Evolutionary conservation across 2,329 filamentous ascomycete species (phyloP).

Genomic region (Aspergillus sojae): DNA sequence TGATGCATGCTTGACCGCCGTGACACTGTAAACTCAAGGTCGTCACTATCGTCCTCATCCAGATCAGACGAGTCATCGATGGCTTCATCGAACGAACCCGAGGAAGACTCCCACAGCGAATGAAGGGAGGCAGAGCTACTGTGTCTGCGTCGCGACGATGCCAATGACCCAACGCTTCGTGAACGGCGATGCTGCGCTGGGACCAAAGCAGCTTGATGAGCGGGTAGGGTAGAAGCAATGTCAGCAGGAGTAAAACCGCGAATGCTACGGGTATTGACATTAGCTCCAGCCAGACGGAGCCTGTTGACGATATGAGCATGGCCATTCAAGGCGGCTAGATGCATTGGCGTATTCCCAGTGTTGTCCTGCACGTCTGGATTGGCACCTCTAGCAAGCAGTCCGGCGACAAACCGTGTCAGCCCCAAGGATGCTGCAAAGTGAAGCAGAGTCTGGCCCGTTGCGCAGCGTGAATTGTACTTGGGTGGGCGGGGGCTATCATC

Average conservation of each 20-base stretch:
- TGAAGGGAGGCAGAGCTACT: constrained; percentile 69
- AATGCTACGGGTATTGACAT: constrained; percentile 69
- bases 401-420: constrained; percentile 74
- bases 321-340: constrained; percentile 76
- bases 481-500: constrained; percentile 71
- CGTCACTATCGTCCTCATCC: constrained; percentile 29
- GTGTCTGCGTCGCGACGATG: constrained; percentile 54
- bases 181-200: constrained; percentile 66
- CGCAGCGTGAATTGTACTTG: constrained; percentile 65
- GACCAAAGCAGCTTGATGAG: constrained; percentile 65
- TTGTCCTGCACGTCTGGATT: constrained; percentile 74
- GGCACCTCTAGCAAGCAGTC: constrained; percentile 75
- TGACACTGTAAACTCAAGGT: constrained; percentile 33
- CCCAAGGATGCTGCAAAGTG: constrained; percentile 77
- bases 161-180: constrained; percentile 63
- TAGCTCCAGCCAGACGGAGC: constrained; percentile 72
- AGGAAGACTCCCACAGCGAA: constrained; percentile 66
- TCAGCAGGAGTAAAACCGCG: constrained; percentile 73
- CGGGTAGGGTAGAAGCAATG: constrained; percentile 66
- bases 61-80: constrained; percentile 43
- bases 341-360: constrained; percentile 79
- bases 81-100: constrained; percentile 49
- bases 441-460: constrained; percentile 77
- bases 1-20: constrained; percentile 41
- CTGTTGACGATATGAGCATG: constrained; percentile 75